Base-by-base conservation (phyloP, 805 yeast species). In the Saturnispora diversa region DNA sequence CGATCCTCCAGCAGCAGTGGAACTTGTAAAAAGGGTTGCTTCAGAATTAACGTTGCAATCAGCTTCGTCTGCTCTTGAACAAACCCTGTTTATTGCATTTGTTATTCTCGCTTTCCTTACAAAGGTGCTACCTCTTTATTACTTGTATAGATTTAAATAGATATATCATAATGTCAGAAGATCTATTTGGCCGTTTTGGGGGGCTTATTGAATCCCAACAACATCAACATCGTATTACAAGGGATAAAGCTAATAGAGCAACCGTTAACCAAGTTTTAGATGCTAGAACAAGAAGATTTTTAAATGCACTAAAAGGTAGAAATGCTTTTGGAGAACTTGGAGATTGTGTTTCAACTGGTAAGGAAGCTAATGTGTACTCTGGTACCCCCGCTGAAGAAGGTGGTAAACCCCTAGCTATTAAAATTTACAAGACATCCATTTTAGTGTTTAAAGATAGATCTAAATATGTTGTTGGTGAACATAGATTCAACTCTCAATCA, bases 351-450 rank as follows among this genome's bases (percentile, higher is more conserved):
- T 79, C 92, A 52, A 92, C 98, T 0, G 99, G 99, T 35, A 92
- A 92, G 59, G 99, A 92, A 61, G 98, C 98, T n/a, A 92, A 92
- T 55, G 97, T 92, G 1, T 92, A 92, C 58, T 96, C 94, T 10
- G 65, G 55, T 13, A 62, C 68, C 42, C 65, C 69, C 41, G 54
- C 52, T 12, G 51, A 62, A 11, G 68, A 66, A 44, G 70, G 66
- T 46, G 95, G 76, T 51, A 21, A 15, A 10, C 32, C 19, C 10
- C 79, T 67, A 51, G 98, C 98, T 0, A 84, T 92, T 37, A 92
- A 92, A 57, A 90, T 92, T 44, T 92, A 86, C 66, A 92, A 92
- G 62, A 92, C 99, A 0, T 88, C 97, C 0, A 92, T 92, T 49
- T 65, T 92, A 46, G 96, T 92, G n/a, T 92, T 92, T 64, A 92